phyloP scores from a whole-genome alignment of 1,139 yeast species.

The Kodamaea fungicola region DNA sequence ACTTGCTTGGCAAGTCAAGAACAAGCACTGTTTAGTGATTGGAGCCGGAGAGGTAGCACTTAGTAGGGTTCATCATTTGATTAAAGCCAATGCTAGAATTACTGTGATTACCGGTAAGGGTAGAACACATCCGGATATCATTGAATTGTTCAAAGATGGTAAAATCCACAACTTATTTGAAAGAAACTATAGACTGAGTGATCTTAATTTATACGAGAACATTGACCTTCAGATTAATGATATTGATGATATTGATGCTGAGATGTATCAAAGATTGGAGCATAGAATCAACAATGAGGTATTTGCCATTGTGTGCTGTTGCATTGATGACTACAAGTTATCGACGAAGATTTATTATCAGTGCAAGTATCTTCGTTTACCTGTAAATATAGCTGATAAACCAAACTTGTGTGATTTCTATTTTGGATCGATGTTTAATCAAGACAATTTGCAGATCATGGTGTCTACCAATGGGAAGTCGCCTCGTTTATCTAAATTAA shows the following conservation, averaged over 20 bases:
- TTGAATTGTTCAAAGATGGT: conserved; percentile 37
- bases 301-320: conserved; percentile 69
- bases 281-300: conserved; percentile 30
- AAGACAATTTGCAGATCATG: conserved; percentile 79
- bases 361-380: conserved; percentile 53
- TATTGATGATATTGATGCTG: conserved; percentile 20
- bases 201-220: conserved; percentile 49
- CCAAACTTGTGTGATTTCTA: conserved; percentile 82
- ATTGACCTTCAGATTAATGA: conserved; percentile 11
- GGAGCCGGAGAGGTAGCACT: conserved; percentile 86
- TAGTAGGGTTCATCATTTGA: conserved; percentile 62
- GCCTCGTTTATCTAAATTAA: conserved; percentile 67
- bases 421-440: conserved; percentile 76
- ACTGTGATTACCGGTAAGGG: conserved; percentile 60
- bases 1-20: conserved; percentile 70
- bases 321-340: conserved; percentile 67
- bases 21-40: conserved; percentile 64
- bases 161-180: conserved; percentile 36
- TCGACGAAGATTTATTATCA: conserved; percentile 58
- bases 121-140: conserved; percentile 42
- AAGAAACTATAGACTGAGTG: conserved; percentile 41
- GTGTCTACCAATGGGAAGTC: conserved; percentile 82
- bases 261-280: conserved; percentile 32
- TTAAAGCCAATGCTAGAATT: conserved; percentile 66
- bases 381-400: conserved; percentile 82